Percentiles rank a stretch among this genome's conserved stretches.
Evolutionary conservation across 192 early-diverging fungal genomes (phyloP).

Genomic region (Rhizophagus clarus): DNA sequence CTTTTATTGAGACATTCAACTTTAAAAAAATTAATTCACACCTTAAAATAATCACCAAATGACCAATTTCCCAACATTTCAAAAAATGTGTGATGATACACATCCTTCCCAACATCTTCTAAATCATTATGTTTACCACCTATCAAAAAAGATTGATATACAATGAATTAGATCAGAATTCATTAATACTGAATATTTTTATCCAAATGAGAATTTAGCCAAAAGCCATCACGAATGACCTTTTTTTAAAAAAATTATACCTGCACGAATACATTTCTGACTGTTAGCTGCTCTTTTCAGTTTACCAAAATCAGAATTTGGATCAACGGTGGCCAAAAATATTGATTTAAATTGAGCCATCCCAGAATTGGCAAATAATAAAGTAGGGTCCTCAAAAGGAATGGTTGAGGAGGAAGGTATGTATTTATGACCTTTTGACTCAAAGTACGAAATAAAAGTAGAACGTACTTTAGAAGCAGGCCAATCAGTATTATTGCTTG

Average conservation of each 20-base stretch:
- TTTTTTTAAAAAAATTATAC: conserved; percentile 48
- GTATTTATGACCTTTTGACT: conserved; percentile 70
- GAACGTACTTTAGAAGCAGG: conserved; percentile 77
- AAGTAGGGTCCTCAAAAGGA: conserved; percentile 94
- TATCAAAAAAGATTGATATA: conserved; percentile 32
- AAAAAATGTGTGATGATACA: conserved; percentile 99
- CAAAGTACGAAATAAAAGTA: conserved; percentile 89
- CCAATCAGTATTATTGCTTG: conserved; percentile 53
- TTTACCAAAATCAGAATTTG: conserved; percentile 88
- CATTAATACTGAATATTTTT: background rate
- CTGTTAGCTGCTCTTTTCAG: conserved; percentile 91
- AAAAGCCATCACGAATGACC: background rate
- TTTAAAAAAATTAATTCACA: conserved; percentile 16
- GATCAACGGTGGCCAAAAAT: conserved; percentile 94
- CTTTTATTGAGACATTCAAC: background rate
- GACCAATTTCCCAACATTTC: conserved; percentile 99
- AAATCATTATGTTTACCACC: conserved; percentile 99
- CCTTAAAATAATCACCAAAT: conserved; percentile 99
- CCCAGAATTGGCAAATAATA: conserved; percentile 95
- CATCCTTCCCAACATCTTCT: conserved; percentile 97
- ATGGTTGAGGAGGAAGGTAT: conserved; percentile 90
- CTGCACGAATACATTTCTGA: conserved; percentile 99
- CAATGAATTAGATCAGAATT: background rate
- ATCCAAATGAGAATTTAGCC: background rate
- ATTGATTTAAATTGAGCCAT: conserved; percentile 99